Evolutionary conservation across 169 alveolate species (phyloP).

Genomic region (Cryptosporidium ryanae): DNA sequence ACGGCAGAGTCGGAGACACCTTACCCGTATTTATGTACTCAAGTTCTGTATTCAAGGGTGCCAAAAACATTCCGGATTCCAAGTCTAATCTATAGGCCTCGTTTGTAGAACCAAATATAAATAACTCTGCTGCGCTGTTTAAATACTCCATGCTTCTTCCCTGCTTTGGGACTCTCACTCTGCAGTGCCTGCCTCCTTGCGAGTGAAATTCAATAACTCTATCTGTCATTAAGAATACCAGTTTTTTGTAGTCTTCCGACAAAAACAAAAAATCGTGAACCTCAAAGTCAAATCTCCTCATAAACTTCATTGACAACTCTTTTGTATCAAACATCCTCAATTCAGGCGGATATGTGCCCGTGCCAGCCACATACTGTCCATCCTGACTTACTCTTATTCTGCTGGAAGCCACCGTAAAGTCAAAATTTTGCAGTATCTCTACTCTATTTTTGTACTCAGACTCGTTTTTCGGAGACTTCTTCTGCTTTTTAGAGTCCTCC

Average conservation of each 20-base stretch:
- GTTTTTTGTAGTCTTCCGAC: conserved; percentile 90
- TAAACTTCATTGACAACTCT: conserved; percentile 89
- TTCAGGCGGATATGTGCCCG: conserved; percentile 91
- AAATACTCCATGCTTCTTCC: conserved; percentile 89
- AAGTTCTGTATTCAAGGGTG: conserved; percentile 83
- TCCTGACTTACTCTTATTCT: conserved; percentile 87
- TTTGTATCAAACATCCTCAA: conserved; percentile 89
- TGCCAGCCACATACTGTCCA: conserved; percentile 86
- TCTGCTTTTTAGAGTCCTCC: conserved; percentile 87
- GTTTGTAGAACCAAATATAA: conserved; percentile 86
- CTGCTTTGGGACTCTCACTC: conserved; percentile 90
- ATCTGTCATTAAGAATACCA: conserved; percentile 89
- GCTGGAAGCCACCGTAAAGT: conserved; percentile 85
- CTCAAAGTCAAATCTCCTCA: conserved; percentile 92
- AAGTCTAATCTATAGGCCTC: conserved; percentile 88
- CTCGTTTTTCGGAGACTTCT: conserved; percentile 84
- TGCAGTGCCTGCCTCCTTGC: conserved; percentile 93
- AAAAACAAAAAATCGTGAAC: conserved; percentile 88
- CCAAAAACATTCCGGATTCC: conserved; percentile 89
- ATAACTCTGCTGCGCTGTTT: conserved; percentile 85
- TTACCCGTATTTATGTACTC: conserved; percentile 71
- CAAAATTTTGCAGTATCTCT: conserved; percentile 89
- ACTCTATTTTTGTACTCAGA: conserved; percentile 85
- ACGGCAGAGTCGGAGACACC: conserved; percentile 41
- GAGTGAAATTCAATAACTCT: conserved; percentile 94